Base-by-base conservation (phyloP, 768 basidiomycete genomes). In the Melanogaster broomeanus region DNA sequence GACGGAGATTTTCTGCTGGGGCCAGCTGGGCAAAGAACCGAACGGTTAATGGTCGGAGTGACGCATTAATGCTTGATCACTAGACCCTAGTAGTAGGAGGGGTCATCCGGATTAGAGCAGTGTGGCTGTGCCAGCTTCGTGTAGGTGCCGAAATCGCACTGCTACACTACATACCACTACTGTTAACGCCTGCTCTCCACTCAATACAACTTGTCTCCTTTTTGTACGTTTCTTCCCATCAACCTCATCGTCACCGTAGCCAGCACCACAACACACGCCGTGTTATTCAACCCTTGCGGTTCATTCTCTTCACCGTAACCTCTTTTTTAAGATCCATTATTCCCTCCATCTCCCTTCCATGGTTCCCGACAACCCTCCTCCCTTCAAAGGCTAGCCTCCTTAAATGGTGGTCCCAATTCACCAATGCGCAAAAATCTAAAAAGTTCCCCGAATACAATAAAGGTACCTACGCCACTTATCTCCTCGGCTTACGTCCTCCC, bases 321-420 rank as follows among this genome's bases (percentile, higher is more conserved):
- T 41, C 28, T 13, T 30, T 2, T 43, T 37, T 33, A 22, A 24
- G n/a, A n/a, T 40, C 51, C 11, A 39, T 16, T 2, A 28, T 18
- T 49, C 31, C 15, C 21, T 42, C 39, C 28, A 19, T 22, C 27
- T 10, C 42, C 9, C 31, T 38, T 28, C 24, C 35, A 68, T 68
- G 67, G 63, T 70, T 2, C 67, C 69, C 42, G 69, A 68, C 46
- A 58, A n/a, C 55, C 24, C 40, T 64, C 5, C 67, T 75, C 22
- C 76, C 81, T 6, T 73, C 77, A 10, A 85, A 77, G 55, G 80
- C 82, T 1, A 81, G 72, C 52, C 80, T 90, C 44, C 87, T 84
- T 72, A 80, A 89, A 10, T 93, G 91, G 90, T 90, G 90, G 87
- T 79, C 81, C 41, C 82, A 84, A 58, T 89, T 93, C 59, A 83